Evolutionary conservation across 2,329 filamentous ascomycete genomes (phyloP).

Genomic region (Phialophora macrospora): DNA sequence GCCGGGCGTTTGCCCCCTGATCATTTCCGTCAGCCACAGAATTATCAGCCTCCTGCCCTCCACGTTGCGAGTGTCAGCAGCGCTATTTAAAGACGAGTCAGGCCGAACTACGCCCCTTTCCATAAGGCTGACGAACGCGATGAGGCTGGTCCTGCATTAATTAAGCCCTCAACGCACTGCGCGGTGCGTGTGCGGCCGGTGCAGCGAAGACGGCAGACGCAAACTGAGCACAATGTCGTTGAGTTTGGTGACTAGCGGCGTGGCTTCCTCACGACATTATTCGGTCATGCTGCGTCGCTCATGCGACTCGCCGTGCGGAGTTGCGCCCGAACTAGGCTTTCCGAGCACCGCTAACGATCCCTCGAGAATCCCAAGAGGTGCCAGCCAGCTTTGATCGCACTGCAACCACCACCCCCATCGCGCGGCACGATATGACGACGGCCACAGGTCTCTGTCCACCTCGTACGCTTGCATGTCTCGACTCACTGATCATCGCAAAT

Average conservation of each 20-base stretch:
- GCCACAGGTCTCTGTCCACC: background rate
- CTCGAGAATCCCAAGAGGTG: background rate
- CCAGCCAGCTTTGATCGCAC: background rate
- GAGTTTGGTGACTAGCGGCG: background rate
- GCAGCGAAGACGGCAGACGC: background rate
- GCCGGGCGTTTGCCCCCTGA: slow-evolving; percentile 3
- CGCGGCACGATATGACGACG: background rate
- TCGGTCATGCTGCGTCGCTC: background rate
- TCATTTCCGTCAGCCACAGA: slow-evolving; percentile 7
- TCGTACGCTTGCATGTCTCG: background rate
- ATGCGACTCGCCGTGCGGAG: background rate
- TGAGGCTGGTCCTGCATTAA: slow-evolving; percentile 8
- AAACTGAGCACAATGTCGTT: background rate
- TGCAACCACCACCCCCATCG: background rate
- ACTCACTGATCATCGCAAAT: background rate
- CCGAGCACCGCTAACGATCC: background rate
- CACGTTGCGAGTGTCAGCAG: slow-evolving; percentile 9
- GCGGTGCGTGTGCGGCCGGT: background rate
- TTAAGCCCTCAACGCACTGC: background rate
- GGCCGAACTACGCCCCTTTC: slow-evolving; percentile 6
- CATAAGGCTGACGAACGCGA: slow-evolving; percentile 13
- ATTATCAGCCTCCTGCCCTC: slow-evolving; percentile 2
- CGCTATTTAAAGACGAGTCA: slow-evolving; percentile 18
- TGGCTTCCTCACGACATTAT: background rate
- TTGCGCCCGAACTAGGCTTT: background rate